These are phyloP conservation scores for Fonsecaea pugnacius DNA, from an alignment of 2,329 filamentous ascomycete genomes.

Conservation along the genomic window DNA sequence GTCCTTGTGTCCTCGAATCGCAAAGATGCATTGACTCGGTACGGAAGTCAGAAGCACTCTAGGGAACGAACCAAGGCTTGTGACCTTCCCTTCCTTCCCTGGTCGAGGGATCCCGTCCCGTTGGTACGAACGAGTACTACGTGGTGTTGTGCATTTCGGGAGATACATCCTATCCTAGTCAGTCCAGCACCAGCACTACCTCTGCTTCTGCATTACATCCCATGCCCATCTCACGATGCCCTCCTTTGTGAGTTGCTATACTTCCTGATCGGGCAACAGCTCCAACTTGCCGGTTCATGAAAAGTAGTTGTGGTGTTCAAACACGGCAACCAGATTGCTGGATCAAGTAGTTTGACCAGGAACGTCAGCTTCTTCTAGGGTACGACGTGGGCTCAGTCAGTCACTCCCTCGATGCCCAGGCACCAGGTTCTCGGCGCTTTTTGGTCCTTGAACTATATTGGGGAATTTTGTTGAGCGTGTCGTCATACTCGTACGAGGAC, in stretches of 20 bases:
- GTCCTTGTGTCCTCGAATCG: constrained; percentile 1
- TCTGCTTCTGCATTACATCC: neutral
- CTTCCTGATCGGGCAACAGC: constrained; percentile 32
- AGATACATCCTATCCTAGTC: no score
- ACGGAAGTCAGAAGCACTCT: neutral
- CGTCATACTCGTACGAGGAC: neutral
- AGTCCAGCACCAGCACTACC: no score
- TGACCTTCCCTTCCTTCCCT: neutral
- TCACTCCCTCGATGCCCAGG: neutral
- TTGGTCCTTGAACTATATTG: neutral
- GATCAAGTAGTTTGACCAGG: constrained; percentile 9
- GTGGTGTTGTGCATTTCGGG: neutral
- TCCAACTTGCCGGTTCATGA: constrained; percentile 25
- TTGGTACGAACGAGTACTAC: neutral
- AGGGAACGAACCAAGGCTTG: no score
- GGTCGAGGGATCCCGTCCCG: no score
- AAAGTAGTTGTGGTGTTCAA: constrained; percentile 4
- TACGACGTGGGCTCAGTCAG: constrained; percentile 7
- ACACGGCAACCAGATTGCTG: constrained; percentile 20
- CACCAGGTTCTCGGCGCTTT: neutral
- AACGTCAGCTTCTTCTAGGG: constrained; percentile 5
- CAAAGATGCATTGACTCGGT: neutral
- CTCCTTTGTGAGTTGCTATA: constrained; percentile 3
- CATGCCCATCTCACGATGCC: neutral
- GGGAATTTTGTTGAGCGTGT: neutral